Evolutionary conservation across 2,329 filamentous ascomycete genomes (phyloP).

Genomic region (Aspergillus tanneri): DNA sequence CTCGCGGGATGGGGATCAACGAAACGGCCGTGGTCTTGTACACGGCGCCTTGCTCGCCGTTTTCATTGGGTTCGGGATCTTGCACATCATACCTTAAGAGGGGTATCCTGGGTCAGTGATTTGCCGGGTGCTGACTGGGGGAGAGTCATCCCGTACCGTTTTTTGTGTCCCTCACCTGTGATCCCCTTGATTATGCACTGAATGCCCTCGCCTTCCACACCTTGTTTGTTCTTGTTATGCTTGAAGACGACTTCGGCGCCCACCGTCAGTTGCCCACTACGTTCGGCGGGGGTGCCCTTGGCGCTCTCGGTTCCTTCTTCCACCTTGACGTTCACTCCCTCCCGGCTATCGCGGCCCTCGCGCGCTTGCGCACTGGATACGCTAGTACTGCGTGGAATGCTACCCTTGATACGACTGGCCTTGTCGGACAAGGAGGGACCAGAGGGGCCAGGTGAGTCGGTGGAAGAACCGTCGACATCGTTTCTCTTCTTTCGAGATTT

Average conservation of each 20-base stretch:
- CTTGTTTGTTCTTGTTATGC: conserved; percentile 51
- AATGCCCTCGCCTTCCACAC: conserved; percentile 59
- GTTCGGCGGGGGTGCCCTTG: conserved; percentile 47
- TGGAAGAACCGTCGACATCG: conserved; percentile 45
- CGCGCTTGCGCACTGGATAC: conserved; percentile 44
- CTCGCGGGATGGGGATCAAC: conserved; percentile 72
- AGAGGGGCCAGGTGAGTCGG: conserved; percentile 48
- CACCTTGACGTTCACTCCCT: conserved; percentile 39
- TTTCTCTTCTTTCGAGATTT: conserved; percentile 50
- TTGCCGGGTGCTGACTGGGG: conserved; percentile 1
- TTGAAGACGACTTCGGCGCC: conserved; percentile 53
- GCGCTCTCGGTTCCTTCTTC: conserved; percentile 46
- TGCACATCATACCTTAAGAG: conserved; percentile 68
- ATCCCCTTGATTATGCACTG: conserved; percentile 75
- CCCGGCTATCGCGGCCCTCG: conserved; percentile 37
- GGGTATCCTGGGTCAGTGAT: conserved; percentile 17
- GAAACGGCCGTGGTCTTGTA: conserved; percentile 71
- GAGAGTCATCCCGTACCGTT: conserved; percentile 48
- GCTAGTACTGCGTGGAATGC: conserved; percentile 41
- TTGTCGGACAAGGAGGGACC: conserved; percentile 42
- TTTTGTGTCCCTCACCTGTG: conserved; percentile 69
- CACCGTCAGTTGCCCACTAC: conserved; percentile 44
- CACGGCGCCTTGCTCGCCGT: conserved; percentile 58
- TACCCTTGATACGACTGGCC: conserved; percentile 45
- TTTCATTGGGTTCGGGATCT: conserved; percentile 73